These are phyloP conservation scores for Gypsophila paniculata DNA, from an alignment of 179 eudicot species.

Conservation along the genomic window DNA sequence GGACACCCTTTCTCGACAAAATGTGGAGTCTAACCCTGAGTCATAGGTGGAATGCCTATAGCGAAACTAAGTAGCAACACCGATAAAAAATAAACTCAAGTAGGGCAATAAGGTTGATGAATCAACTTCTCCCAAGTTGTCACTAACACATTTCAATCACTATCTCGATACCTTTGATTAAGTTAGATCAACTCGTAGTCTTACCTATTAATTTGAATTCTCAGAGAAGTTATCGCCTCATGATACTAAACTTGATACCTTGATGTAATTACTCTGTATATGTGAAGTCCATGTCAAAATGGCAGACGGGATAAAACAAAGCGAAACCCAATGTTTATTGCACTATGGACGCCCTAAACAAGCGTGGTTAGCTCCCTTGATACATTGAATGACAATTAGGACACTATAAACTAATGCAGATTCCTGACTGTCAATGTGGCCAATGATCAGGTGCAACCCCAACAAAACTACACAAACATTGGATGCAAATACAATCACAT, in stretches of 20 bases:
- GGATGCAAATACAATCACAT: constrained; percentile 20
- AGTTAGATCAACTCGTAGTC: too few relatives aligned
- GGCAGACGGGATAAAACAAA: background rate
- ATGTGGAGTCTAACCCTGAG: too few relatives aligned
- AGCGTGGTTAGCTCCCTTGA: constrained; percentile 10
- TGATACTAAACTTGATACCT: background rate
- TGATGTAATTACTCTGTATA: too few relatives aligned
- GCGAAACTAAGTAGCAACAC: too few relatives aligned
- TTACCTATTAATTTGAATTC: too few relatives aligned
- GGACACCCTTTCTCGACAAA: too few relatives aligned
- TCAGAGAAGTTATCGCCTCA: background rate
- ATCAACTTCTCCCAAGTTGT: too few relatives aligned
- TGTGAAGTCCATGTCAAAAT: background rate
- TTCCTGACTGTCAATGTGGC: constrained; percentile 4
- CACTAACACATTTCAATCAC: too few relatives aligned
- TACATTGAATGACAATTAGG: constrained; percentile 17
- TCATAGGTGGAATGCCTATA: too few relatives aligned
- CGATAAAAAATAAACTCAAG: too few relatives aligned
- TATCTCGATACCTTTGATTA: too few relatives aligned
- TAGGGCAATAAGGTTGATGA: too few relatives aligned
- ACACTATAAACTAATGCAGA: constrained; percentile 20
- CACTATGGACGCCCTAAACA: constrained; percentile 4
- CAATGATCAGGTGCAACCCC: constrained; percentile 13
- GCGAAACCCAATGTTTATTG: background rate
- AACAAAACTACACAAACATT: constrained; percentile 25